A percentile compares a stretch with the other conserved stretches of the same genome.
Conservation (phyloP, 2,329 filamentous ascomycete species). For the Paracoccidioides brasiliensis region DNA sequence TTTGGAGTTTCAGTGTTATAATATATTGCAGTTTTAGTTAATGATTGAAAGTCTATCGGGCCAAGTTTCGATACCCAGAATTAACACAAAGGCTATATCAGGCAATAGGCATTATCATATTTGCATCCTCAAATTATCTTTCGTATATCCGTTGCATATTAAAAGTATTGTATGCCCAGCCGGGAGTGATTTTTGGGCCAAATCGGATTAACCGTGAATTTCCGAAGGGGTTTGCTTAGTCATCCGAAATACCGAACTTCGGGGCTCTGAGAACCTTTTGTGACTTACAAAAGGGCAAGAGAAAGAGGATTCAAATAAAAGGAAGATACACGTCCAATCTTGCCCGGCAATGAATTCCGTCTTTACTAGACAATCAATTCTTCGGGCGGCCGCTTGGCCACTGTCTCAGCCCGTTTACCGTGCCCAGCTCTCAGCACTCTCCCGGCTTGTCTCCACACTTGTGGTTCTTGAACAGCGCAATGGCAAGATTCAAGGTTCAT, state of each 20-base stretch:
- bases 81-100: constrained; percentile 12
- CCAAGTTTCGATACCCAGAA: constrained; percentile 15
- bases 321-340: background rate
- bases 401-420: constrained; percentile 35
- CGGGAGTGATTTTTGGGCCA: background rate
- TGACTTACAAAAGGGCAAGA: background rate
- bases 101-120: background rate
- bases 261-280: background rate
- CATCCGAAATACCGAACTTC: background rate
- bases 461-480: constrained; percentile 87
- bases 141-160: too few species aligned
- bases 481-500: constrained; percentile 71
- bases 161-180: constrained; percentile 19
- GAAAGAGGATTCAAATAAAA: background rate
- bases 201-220: constrained; percentile 1
- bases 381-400: constrained; percentile 23
- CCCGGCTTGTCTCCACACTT: constrained; percentile 69
- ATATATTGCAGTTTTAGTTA: background rate
- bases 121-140: background rate
- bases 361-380: constrained; percentile 19
- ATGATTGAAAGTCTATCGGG: background rate
- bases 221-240: constrained; percentile 1
- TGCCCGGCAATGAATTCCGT: background rate
- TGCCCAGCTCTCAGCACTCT: constrained; percentile 41
- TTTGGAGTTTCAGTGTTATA: background rate